Evolutionary conservation across 352 stramenopile genomes (phyloP).

Genomic region (Blastocystis sp.): DNA sequence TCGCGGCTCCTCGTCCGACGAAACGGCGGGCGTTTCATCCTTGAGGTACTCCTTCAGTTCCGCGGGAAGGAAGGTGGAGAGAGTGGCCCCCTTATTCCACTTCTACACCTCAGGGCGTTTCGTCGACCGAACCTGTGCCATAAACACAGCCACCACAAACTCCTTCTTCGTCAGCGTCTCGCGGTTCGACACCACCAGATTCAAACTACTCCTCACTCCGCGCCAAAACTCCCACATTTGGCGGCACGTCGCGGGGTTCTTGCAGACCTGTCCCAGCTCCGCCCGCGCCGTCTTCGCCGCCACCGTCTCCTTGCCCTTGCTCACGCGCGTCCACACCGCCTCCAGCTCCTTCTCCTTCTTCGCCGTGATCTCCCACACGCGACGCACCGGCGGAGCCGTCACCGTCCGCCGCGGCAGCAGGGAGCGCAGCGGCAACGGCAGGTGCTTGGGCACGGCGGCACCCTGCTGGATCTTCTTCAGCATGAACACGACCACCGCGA

Average conservation of each 20-base stretch:
- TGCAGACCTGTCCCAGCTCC: not conserved
- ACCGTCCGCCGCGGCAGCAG: not conserved
- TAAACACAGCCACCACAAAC: constrained; percentile 44
- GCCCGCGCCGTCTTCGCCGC: not conserved
- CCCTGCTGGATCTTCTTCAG: constrained; percentile 61
- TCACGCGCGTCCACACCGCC: not conserved
- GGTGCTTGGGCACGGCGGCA: constrained; percentile 8
- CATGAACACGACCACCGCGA: constrained; percentile 49
- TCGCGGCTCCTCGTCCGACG: not conserved
- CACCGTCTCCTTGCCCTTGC: not conserved
- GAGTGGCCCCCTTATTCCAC: constrained; percentile 48
- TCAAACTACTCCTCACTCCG: not conserved
- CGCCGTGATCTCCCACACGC: constrained; percentile 21
- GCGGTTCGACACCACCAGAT: not conserved
- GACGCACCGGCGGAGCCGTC: not conserved
- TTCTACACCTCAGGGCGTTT: constrained; percentile 13
- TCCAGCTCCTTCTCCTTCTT: constrained; percentile 23
- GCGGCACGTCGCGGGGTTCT: not conserved
- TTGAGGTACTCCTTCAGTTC: constrained; percentile 28
- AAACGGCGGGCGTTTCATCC: not conserved
- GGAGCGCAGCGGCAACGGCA: constrained; percentile 3
- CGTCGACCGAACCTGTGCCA: constrained; percentile 18
- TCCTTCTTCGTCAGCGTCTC: constrained; percentile 22
- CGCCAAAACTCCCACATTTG: not conserved
- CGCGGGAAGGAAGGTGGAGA: constrained; percentile 40